Base-by-base conservation (phyloP, 202 grass and related monocot species). In the Saccharum hybrid region DNA sequence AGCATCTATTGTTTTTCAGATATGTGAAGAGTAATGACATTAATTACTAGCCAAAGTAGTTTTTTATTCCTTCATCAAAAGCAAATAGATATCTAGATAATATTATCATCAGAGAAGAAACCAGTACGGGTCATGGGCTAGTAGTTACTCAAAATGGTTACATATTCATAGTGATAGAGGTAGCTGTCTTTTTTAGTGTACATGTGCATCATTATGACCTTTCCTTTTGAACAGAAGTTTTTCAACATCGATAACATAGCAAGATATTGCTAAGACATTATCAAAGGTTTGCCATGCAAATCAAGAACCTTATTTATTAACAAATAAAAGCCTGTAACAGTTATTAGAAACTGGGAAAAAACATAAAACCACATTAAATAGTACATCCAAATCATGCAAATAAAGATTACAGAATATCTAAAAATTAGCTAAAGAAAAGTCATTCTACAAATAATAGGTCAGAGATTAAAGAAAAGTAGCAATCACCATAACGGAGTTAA, bases 61-160 rank as follows among this genome's bases (percentile, higher is more conserved):
- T 61, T 11, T 61, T 61, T 43, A 10, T 63, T 79, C 46, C 40
- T 77, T 74, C 56, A 68, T 85, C 68, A 3, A 26, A 80, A 31
- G 41, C n/a, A 51, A 36, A n/a, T 65, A 33, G 36, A 76, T 59
- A 68, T 76, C 64, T 60, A 76, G 36, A 19, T 22, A 75, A 28
- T 1, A 14, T 49, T 5, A 9, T 63, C 61, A 38, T 14, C 19
- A 51, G 28, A 51, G 28, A 75, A 26, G 61, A 80, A 80, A 80
- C n/a, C 3, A 80, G 66, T 12, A 81, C 36, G 10, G 11, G 5
- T 0, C 48, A 75, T 66, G 21, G 54, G 3, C 54, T 22, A 0
- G 3, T 21, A 33, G 56, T 41, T 36, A 14, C 63, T 66, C 22
- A 37, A 80, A 42, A 52, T 75, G 40, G 30, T 63, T 33, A 39